Percentiles rank a stretch among this genome's conserved stretches.
These are phyloP conservation scores for Herpetomonas tarakana DNA, from an alignment of 208 protist genomes.

Conservation along the genomic window DNA sequence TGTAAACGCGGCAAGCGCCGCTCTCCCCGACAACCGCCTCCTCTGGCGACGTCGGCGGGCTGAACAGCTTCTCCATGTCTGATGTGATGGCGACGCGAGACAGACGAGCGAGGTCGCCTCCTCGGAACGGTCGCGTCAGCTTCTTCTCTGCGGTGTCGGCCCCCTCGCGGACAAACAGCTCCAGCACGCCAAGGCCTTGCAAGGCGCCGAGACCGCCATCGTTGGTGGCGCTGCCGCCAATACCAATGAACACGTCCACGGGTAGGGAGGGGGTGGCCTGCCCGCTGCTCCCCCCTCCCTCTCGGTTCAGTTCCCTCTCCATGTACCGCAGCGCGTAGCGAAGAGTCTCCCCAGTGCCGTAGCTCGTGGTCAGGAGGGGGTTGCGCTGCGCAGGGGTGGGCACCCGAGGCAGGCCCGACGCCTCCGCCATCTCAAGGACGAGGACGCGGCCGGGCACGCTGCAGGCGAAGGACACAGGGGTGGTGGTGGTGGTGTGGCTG, in stretches of 20 bases:
- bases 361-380: conserved; percentile 60
- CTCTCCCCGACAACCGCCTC: not conserved
- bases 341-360: conserved; percentile 71
- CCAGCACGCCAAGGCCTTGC: conserved; percentile 59
- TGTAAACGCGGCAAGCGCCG: not conserved
- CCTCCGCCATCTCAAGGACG: conserved; percentile 80
- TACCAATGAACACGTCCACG: conserved; percentile 57
- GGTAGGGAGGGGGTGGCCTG: conserved; percentile 4
- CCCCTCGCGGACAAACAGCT: conserved; percentile 30
- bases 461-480: conserved; percentile 53
- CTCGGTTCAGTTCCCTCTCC: not conserved
- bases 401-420: conserved; percentile 59
- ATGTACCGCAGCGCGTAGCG: conserved; percentile 51
- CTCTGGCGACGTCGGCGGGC: not conserved
- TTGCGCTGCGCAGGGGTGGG: conserved; percentile 25
- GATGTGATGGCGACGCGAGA: conserved; percentile 25
- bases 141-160: conserved; percentile 12
- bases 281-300: not conserved
- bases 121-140: conserved; percentile 43
- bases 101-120: conserved; percentile 42
- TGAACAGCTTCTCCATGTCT: conserved; percentile 19
- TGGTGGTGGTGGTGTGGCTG: no score
- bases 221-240: conserved; percentile 83
- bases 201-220: conserved; percentile 77
- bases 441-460: conserved; percentile 34